Evolutionary conservation across 352 stramenopile genomes (phyloP), one percentile per base, ranked within the genome.

Genomic region (Globisporangium radiosum): DNA sequence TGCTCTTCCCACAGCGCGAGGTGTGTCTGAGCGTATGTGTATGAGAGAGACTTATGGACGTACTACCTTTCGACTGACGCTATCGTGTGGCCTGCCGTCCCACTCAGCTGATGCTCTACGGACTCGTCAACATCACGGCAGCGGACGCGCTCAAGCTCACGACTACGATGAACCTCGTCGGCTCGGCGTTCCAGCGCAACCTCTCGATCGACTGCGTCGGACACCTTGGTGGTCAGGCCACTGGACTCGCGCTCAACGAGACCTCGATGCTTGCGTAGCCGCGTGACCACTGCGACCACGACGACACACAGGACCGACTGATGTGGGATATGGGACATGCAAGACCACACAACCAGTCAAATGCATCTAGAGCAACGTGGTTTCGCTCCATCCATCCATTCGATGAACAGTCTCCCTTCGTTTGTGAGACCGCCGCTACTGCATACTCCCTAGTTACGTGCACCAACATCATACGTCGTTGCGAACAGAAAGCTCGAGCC

Each of bases 131-230:
- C 43, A 71, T 88, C 52, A 82, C 78, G 6, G 79, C 80, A 13
- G 63, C 72, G 1, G 70, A 90, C 40, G 81, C 86, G 70, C 69
- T 90, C 54, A 68, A 87, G 63, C 64, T 90, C 19, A 86, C 81
- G 52, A 85, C 80, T 10, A 74, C 66, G 8, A 59, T 86, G 39
- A 90, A 90, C 49, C 51, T 82, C 38, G 54, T 90, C 25, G 80
- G 80, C 37, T 72, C 75, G 8, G 66, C 72, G 3, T 88, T 85
- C 52, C 80, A 90, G 59, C 74, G 76, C 38, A 81, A 68, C 36
- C 39, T 86, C 37, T 62, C 73, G 2, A 71, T 94, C 47, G 85
- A 94, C 56, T 94, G 82, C 47, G 82, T 88, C 6, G 85, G 85
- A 19, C 85, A 94, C 56, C 63, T 94, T 33, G 85, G 82, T 9